These are phyloP conservation scores for Mycena kentingensis DNA, from an alignment of 768 basidiomycete species.

Conservation along the genomic window DNA sequence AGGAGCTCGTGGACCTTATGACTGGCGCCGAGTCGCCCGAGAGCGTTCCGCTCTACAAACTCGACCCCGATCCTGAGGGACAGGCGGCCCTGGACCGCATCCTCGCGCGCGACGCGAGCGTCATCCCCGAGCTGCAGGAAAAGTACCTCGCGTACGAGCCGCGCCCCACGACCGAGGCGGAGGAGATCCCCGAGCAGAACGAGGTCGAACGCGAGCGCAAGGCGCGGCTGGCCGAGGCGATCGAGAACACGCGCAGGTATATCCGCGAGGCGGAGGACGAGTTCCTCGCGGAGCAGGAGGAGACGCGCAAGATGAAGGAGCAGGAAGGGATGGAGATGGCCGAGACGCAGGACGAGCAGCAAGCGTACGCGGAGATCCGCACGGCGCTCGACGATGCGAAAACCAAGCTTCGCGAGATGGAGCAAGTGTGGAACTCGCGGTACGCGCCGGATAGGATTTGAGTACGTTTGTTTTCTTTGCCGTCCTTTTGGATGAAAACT, in stretches of 20 bases:
- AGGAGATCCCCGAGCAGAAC: neutral
- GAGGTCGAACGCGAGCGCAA: neutral
- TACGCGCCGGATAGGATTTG: neutral
- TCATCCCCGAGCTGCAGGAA: neutral
- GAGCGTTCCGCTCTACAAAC: neutral
- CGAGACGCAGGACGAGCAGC: neutral
- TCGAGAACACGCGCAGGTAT: neutral
- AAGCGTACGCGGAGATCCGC: neutral
- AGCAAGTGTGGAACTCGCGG: neutral
- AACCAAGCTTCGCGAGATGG: neutral
- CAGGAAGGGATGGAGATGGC: neutral
- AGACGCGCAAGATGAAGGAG: neutral
- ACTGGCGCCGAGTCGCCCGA: neutral
- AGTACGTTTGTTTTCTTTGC: too few relatives aligned
- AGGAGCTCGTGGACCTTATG: neutral
- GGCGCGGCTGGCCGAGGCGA: neutral
- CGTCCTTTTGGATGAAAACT: neutral
- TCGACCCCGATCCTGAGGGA: neutral
- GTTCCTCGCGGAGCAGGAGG: neutral
- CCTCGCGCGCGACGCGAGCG: neutral
- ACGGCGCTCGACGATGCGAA: neutral
- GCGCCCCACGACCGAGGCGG: neutral
- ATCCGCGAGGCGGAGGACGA: neutral
- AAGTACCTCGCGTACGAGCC: neutral
- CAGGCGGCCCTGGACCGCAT: neutral